phyloP scores from a whole-genome alignment of 176 grass and related monocot species.

The Aegilops speltoides region DNA sequence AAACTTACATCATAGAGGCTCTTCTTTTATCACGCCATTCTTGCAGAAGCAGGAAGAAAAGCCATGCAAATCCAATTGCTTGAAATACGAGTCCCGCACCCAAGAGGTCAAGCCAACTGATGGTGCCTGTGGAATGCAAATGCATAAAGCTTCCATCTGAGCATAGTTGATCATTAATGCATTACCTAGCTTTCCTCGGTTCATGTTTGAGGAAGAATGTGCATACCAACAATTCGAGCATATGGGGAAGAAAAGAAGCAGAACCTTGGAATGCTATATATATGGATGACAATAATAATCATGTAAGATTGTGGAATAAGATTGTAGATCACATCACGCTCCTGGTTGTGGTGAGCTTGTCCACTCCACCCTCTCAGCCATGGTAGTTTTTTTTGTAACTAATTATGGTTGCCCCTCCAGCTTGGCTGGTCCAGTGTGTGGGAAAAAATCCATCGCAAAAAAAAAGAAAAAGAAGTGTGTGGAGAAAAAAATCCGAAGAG shows the following conservation, averaged over 20 bases:
- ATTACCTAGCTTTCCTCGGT: not conserved
- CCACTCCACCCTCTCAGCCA: no score
- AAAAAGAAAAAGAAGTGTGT: no score
- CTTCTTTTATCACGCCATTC: constrained; percentile 21
- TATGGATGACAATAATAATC: not conserved
- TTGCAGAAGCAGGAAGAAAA: constrained; percentile 27
- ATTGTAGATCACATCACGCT: not conserved
- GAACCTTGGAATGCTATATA: not conserved
- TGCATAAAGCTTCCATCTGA: not conserved
- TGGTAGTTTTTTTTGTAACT: no score
- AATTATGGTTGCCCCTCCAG: not conserved
- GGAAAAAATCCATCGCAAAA: no score
- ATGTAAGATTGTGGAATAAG: not conserved
- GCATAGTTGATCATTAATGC: not conserved
- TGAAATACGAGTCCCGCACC: not conserved
- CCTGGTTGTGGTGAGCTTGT: no score
- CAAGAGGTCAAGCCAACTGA: not conserved
- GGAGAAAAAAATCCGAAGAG: not conserved
- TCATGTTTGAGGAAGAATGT: not conserved
- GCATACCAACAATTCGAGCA: not conserved
- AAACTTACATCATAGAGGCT: not conserved
- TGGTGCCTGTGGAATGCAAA: not conserved
- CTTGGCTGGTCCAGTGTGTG: not conserved
- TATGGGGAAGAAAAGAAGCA: not conserved
- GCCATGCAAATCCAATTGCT: constrained; percentile 1